Base-by-base conservation (phyloP, 1,284 basidiomycete species). In the Trichosporon sp. region DNA sequence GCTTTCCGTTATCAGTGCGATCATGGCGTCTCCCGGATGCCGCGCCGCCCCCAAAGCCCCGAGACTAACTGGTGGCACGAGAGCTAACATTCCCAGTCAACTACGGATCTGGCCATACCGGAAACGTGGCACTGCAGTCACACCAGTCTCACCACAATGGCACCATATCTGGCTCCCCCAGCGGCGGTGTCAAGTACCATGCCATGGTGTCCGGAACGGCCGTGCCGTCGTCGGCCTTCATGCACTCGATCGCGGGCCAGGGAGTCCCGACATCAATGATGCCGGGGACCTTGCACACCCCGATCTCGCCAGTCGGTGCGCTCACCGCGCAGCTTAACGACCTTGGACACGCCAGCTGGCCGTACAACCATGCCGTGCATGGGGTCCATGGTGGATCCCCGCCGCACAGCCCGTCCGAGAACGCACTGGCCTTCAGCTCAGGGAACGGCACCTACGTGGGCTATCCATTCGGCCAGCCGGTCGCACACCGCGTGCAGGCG, bases 311-410 rank as follows among this genome's bases (percentile, higher is more conserved):
- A 4, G 31, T 63, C 8, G 59, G 59, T 12, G 59, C 59, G 14
- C 31, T 63, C 59, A 63, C 59, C 16, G 59, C 59, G 32, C 59
- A 63, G 32, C 59, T 63, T 32, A 32, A 63, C 31, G 59, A 63
- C 8, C 59, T 63, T n/a, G n/a, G n/a, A n/a, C n/a, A n/a, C n/a
- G n/a, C 31, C n/a, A 54, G 26, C 16, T 63, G 59, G 59, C 59
- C 37, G 3, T 63, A 63, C 59, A 54, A 16, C 51, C 51, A 54
- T 8, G 51, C 51, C 6, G 19, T 35, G 31, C 59, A 63, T 32
- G 21, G 31, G 2, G 16, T 12, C 6, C 31, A 35, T 14, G 59
- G 59, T 4, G 37, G 37, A 12, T 63, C 59, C 1, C 59, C 59
- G 14, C 59, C 59, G 16, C 59, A 63, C 14, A 63, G 59, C 16